Conservation (phyloP, 2,329 filamentous ascomycete species). For the Orbilia quercus region DNA sequence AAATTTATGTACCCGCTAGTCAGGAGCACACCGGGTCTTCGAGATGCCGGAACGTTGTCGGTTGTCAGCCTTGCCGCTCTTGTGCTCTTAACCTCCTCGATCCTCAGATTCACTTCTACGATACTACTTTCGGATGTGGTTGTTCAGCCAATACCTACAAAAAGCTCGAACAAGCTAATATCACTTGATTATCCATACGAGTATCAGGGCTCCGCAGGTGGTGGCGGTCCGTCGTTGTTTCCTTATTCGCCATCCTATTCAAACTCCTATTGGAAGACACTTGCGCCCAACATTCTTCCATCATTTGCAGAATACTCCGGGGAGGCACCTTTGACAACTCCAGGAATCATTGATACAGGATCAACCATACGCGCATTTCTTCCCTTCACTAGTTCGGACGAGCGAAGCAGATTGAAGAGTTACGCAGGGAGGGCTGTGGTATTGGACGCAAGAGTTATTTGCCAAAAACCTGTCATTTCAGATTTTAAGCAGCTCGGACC, state of each 20-base stretch:
- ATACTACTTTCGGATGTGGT: conserved; percentile 23
- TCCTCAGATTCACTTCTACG: conserved; percentile 25
- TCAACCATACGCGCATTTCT: conserved; percentile 23
- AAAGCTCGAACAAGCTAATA: not conserved
- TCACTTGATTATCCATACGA: conserved; percentile 12
- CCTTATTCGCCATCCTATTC: not conserved
- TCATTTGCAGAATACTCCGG: conserved; percentile 27
- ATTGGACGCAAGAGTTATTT: conserved; percentile 37
- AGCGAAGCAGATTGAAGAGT: conserved; percentile 12
- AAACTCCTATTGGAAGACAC: conserved; percentile 12
- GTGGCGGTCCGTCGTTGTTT: not conserved
- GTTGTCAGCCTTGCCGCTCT: conserved; percentile 9
- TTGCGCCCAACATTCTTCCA: not conserved
- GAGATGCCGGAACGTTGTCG: conserved; percentile 9
- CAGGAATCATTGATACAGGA: conserved; percentile 20
- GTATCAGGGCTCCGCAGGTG: not conserved
- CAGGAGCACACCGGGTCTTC: conserved; percentile 11
- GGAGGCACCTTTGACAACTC: not conserved
- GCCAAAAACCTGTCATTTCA: conserved; percentile 24
- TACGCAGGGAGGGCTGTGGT: conserved; percentile 21
- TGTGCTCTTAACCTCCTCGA: conserved; percentile 10
- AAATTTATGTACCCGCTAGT: conserved; percentile 16
- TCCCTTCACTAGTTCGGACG: conserved; percentile 18
- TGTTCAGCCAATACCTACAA: conserved; percentile 22
- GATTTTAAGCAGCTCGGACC: not conserved